A percentile compares a stretch with the other conserved stretches of the same genome.
Evolutionary conservation across 2,329 filamentous ascomycete species (phyloP).

Genomic region (Epichloe gansuensis): DNA sequence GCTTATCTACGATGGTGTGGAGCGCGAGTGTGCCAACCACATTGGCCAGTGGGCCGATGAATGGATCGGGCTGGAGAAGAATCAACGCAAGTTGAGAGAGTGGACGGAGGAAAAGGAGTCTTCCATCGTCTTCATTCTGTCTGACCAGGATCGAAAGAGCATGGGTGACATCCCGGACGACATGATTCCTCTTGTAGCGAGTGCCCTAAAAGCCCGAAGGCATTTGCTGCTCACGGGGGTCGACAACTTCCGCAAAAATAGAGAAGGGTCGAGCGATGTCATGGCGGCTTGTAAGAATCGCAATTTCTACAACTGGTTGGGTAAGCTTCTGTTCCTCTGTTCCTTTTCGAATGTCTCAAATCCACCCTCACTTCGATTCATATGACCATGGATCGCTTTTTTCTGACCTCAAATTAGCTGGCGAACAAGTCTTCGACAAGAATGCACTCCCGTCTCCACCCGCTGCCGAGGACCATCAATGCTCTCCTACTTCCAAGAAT

Average conservation of each 20-base stretch:
- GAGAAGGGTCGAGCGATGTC: slow-evolving; percentile 11
- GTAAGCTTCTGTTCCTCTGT: slow-evolving; percentile 13
- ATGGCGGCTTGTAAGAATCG: slow-evolving; percentile 14
- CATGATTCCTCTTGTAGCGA: slow-evolving; percentile 17
- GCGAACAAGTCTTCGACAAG: slow-evolving; percentile 13
- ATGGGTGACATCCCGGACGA: slow-evolving; percentile 19
- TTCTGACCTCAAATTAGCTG: slow-evolving; percentile 12
- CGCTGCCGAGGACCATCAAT: slow-evolving; percentile 7
- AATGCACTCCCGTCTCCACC: slow-evolving; percentile 20
- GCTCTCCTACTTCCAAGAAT: slow-evolving; percentile 11
- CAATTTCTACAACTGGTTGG: slow-evolving; percentile 24
- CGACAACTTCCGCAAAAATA: slow-evolving; percentile 4
- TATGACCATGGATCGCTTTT: too few relatives aligned
- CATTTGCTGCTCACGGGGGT: slow-evolving; percentile 12
- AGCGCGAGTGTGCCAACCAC: slow-evolving; percentile 14
- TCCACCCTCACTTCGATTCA: too few relatives aligned
- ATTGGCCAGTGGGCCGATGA: slow-evolving; percentile 24
- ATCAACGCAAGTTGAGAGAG: slow-evolving; percentile 18
- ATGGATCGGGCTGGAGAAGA: slow-evolving; percentile 20
- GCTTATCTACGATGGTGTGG: slow-evolving; percentile 17
- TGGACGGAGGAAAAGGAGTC: slow-evolving; percentile 14
- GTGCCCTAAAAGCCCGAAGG: slow-evolving; percentile 21
- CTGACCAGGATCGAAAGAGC: slow-evolving; percentile 13
- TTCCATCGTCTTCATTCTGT: slow-evolving; percentile 16
- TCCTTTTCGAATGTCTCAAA: neutral